Evolutionary conservation across 352 stramenopile genomes (phyloP), one percentile per base, ranked within the genome.

Genomic region (Pythium coloratum): DNA sequence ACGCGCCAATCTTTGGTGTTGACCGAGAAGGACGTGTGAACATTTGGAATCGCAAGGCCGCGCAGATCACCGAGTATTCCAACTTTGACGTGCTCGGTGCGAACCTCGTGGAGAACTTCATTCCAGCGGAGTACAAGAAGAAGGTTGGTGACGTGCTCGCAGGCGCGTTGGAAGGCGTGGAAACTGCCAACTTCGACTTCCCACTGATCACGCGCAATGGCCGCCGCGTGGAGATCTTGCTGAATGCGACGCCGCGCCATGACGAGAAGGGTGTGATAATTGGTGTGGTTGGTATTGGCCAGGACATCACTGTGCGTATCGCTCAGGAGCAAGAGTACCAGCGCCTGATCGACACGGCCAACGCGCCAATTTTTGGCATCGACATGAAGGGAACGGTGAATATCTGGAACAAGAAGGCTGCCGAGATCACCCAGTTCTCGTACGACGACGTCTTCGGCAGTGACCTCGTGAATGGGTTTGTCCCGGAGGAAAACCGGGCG

Each of bases 341-440:
- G 42, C 42, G 42, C 5, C 42, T 49, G 5, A 49, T 49, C 18
- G 42, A 49, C 16, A 49, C 42, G 5, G 42, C 42, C 5, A 49
- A 49, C 42, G 81, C 86, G 24, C 82, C 88, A 12, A 95, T 95
- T 42, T 94, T 96, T 68, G 90, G 88, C 53, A 81, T 96, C 20
- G 82, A 96, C 38, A 82, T 78, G 62, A 57, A 86, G n/a, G 81
- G 83, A 9, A 70, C 78, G 18, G 84, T 96, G 26, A 94, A 93
- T 62, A 93, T 95, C 72, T 96, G 87, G 88, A 96, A 98, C 69
- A 73, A 96, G 38, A 97, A 96, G 56, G 90, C 86, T 0, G 81
- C 83, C 2, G 90, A 94, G 44, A 91, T 94, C 58, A 97, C 89
- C 12, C 89, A 96, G 65, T 97, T 94, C 66, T 74, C 78, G 12